A percentile compares a stretch with the other conserved stretches of the same genome.
These are phyloP conservation scores for Manihot esculenta DNA, from an alignment of 441 rosid genomes.

Conservation along the genomic window DNA sequence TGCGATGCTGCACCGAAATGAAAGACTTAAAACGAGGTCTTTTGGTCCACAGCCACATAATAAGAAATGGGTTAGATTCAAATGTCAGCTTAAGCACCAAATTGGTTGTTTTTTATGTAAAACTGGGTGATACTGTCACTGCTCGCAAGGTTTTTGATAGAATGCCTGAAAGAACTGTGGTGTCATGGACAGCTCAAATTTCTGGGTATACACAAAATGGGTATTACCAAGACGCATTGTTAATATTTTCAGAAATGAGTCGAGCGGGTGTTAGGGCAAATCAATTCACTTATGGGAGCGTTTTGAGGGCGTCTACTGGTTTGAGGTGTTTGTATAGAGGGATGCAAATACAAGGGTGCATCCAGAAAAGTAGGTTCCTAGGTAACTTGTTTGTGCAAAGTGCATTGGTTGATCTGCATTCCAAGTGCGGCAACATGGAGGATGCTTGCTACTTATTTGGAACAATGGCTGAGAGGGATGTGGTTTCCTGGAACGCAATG, in stretches of 20 bases:
- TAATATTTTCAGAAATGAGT: slow-evolving; percentile 46
- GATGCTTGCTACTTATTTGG: slow-evolving; percentile 50
- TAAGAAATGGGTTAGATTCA: slow-evolving; percentile 44
- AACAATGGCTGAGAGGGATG: slow-evolving; percentile 45
- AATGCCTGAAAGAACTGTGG: slow-evolving; percentile 55
- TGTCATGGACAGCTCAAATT: slow-evolving; percentile 73
- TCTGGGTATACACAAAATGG: slow-evolving; percentile 51
- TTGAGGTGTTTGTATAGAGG: slow-evolving; percentile 52
- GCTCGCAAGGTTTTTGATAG: slow-evolving; percentile 66
- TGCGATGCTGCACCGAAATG: slow-evolving; percentile 37
- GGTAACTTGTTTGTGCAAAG: slow-evolving; percentile 53
- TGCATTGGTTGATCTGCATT: slow-evolving; percentile 66
- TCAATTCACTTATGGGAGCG: slow-evolving; percentile 61
- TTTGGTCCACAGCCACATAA: slow-evolving; percentile 44
- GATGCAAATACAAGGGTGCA: slow-evolving; percentile 64
- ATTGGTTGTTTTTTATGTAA: slow-evolving; percentile 37
- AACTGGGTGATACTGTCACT: slow-evolving; percentile 25
- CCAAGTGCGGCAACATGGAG: slow-evolving; percentile 56
- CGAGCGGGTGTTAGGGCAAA: slow-evolving; percentile 48
- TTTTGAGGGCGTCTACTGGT: slow-evolving; percentile 56
- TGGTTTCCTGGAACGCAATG: slow-evolving; percentile 67
- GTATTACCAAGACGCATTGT: slow-evolving; percentile 36
- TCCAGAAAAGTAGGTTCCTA: slow-evolving; percentile 58
- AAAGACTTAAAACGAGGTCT: slow-evolving; percentile 28
- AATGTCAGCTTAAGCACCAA: slow-evolving; percentile 40